These are phyloP conservation scores for Rhizophlyctis rosea DNA, from an alignment of 192 early-diverging fungal genomes.

Conservation along the genomic window DNA sequence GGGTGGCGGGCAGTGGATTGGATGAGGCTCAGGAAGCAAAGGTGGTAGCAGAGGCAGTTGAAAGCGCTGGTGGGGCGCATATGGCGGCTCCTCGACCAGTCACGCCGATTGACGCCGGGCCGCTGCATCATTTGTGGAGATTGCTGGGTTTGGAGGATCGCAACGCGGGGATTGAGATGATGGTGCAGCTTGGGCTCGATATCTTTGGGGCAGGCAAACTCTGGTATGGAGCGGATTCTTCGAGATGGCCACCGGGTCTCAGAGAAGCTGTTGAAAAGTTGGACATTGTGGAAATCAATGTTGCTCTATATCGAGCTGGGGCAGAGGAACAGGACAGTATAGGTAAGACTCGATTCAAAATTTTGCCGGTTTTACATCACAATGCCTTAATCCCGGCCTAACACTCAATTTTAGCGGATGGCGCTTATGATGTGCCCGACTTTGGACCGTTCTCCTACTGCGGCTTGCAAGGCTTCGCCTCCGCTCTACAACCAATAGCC, in stretches of 20 bases:
- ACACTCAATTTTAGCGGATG: no score
- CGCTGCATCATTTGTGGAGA: conserved; percentile 39
- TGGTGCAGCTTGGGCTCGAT: conserved; percentile 50
- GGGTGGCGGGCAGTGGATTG: conserved; percentile 42
- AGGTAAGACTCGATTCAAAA: conserved; percentile 46
- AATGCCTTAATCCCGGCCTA: no score
- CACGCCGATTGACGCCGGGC: conserved; percentile 12
- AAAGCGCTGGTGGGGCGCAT: not conserved
- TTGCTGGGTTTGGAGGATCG: conserved; percentile 37
- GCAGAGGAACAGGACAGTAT: conserved; percentile 83
- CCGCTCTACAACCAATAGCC: conserved; percentile 75
- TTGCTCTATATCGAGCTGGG: conserved; percentile 80
- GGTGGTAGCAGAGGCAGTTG: not conserved
- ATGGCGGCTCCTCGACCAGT: not conserved
- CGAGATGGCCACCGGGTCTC: conserved; percentile 46
- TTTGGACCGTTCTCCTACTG: conserved; percentile 80
- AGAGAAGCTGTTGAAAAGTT: conserved; percentile 62
- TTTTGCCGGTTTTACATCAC: no score
- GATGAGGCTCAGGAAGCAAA: conserved; percentile 21
- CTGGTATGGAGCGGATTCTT: conserved; percentile 27
- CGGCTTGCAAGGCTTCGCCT: conserved; percentile 90
- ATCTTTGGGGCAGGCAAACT: conserved; percentile 31
- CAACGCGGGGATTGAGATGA: conserved; percentile 40
- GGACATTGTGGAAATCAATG: conserved; percentile 73
- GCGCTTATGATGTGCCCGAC: conserved; percentile 86